Evolutionary conservation across 225 moss, liverwort and hornwort genomes (phyloP), one percentile per base, ranked within the genome.

Genomic region (Bryum argenteum): DNA sequence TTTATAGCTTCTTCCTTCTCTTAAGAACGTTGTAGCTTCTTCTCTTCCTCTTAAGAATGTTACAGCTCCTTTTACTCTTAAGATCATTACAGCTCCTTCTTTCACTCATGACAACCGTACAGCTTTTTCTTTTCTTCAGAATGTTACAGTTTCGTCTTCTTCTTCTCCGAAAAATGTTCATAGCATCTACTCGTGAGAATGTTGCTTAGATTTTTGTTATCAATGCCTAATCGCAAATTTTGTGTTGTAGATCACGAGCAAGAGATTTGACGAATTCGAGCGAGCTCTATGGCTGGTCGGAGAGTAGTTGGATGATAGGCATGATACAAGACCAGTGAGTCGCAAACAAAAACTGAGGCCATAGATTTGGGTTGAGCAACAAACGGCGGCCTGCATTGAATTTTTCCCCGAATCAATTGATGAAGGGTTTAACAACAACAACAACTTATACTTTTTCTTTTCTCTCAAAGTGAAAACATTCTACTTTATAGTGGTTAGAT

Each of bases 231-330:
- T 6, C 5, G 33, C 33, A 6, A 54, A 40, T 69, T 21, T 54
- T 24, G 19, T 71, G 58, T 61, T 75, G 52, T 75, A 54, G 75
- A 72, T 71, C 44, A 17, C 71, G 58, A 38, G 51, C 61, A 70
- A 58, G 45, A 70, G 38, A 63, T 44, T 19, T 41, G 6, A 43
- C 16, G 41, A 14, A n/a, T 11, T 18, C 24, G 24, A 24, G 56
- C 48, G 48, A 48, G 48, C 48, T 33, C 33, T 33, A 33, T 33
- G 48, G 10, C 16, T 15, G 16, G 15, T 48, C 6, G 47, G 48
- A 48, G 48, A 48, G 48, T 48, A 48, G 48, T 48, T 33, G 33
- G 33, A 33, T 33, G 33, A 33, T 33, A 33, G 33, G 33, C 28
- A 28, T 4, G 5, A 33, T 33, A 33, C 33, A 48, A 48, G 48